Evolutionary conservation across 2,329 filamentous ascomycete genomes (phyloP).

Genomic region (Dactylellina parvicollis): DNA sequence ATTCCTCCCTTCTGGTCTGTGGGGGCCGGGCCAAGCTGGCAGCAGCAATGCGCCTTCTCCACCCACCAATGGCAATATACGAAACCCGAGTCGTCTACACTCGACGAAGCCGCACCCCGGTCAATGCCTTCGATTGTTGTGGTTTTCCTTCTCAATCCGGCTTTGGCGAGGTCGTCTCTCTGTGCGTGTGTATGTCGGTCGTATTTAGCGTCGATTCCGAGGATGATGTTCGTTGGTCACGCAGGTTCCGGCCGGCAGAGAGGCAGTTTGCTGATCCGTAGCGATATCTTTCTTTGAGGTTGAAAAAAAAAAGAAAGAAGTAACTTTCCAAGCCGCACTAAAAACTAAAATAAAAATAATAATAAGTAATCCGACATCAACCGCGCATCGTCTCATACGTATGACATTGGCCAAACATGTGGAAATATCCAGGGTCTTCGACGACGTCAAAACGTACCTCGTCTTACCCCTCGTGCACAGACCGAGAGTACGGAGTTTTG

Average conservation of each 20-base stretch:
- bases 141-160: slow-evolving; percentile 40
- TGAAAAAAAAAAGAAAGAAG: too few relatives aligned
- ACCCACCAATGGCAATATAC: slow-evolving; percentile 36
- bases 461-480: slow-evolving; percentile 38
- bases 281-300: too few relatives aligned
- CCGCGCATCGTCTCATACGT: slow-evolving; percentile 30
- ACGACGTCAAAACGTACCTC: slow-evolving; percentile 43
- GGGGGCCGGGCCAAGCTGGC: slow-evolving; percentile 45
- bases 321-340: background rate
- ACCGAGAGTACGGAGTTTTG: background rate
- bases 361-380: background rate
- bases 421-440: slow-evolving; percentile 36
- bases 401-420: slow-evolving; percentile 43
- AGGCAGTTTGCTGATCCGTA: too few relatives aligned
- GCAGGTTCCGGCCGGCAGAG: too few relatives aligned
- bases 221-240: background rate
- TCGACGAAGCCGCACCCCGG: slow-evolving; percentile 3
- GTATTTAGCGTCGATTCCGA: slow-evolving; percentile 28
- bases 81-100: background rate
- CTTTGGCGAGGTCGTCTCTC: background rate
- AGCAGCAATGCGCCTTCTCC: slow-evolving; percentile 46
- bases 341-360: background rate
- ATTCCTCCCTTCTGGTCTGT: slow-evolving; percentile 7
- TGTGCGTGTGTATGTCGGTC: background rate
- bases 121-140: slow-evolving; percentile 25